Evolutionary conservation across 306 rosid species (phyloP).

Genomic region (Trichosanthes cucumerina): DNA sequence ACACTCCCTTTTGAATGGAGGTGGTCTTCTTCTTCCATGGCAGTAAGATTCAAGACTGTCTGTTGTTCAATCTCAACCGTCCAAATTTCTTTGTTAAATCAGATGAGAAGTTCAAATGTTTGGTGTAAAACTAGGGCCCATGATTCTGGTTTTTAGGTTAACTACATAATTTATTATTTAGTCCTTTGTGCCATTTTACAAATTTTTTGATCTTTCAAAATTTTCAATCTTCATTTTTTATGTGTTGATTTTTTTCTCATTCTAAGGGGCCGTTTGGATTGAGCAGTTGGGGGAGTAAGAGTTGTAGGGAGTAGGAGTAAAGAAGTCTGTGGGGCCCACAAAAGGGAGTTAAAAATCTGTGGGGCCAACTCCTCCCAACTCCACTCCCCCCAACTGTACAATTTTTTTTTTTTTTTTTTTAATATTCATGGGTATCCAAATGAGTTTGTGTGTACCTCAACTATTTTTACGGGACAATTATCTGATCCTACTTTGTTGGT

Average conservation of each 20-base stretch:
- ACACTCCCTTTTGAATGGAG: neutral
- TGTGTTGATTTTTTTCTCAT: no score
- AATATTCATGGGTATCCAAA: neutral
- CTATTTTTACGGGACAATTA: neutral
- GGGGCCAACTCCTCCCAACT: no score
- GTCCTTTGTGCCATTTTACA: neutral
- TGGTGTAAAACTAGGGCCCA: neutral
- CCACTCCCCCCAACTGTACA: no score
- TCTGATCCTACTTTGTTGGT: neutral
- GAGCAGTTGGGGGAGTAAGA: no score
- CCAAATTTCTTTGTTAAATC: neutral
- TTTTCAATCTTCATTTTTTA: neutral
- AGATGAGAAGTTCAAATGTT: neutral
- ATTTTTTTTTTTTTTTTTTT: no score
- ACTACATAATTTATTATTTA: neutral
- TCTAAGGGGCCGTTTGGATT: no score
- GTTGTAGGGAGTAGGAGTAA: no score
- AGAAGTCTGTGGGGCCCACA: no score
- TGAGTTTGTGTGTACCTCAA: neutral
- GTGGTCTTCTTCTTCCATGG: neutral
- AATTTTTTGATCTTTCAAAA: neutral
- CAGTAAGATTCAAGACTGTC: neutral
- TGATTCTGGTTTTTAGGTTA: neutral
- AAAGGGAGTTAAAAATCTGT: no score
- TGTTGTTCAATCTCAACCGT: neutral